A percentile compares a stretch with the other conserved stretches of the same genome.
Evolutionary conservation across 495 filamentous ascomycete genomes (phyloP).

Genomic region (Daldinia decipiens): DNA sequence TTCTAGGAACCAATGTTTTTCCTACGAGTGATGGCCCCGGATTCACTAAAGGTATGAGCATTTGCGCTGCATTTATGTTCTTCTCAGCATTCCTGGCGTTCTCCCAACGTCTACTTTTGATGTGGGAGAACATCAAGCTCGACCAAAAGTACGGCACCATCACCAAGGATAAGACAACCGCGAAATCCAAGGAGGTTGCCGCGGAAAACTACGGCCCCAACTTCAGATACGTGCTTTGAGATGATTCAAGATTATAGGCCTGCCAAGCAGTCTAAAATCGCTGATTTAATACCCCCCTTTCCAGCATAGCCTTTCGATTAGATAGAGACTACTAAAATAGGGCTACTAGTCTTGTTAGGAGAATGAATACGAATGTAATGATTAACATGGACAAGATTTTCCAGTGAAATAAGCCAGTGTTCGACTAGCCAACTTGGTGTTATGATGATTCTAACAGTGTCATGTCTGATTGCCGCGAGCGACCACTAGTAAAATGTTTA

Average conservation of each 20-base stretch:
- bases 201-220: constrained; percentile 51
- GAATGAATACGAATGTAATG: not conserved
- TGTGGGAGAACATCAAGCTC: constrained; percentile 66
- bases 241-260: not conserved
- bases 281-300: not conserved
- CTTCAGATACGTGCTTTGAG: constrained; percentile 52
- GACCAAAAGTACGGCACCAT: constrained; percentile 36
- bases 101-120: constrained; percentile 62
- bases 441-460: not conserved
- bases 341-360: not conserved
- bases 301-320: not conserved
- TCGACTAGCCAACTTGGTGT: not conserved
- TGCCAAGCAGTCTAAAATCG: constrained; percentile 3
- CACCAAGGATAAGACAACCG: constrained; percentile 4
- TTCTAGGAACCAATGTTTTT: constrained; percentile 74
- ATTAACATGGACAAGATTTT: not conserved
- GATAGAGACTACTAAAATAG: not conserved
- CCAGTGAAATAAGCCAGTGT: not conserved
- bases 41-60: constrained; percentile 68
- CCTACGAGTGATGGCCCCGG: constrained; percentile 65
- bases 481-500: not conserved
- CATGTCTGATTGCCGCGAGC: not conserved
- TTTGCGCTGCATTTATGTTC: constrained; percentile 74
- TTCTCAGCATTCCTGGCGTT: constrained; percentile 67
- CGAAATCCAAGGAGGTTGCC: constrained; percentile 30